Evolutionary conservation across 140 eudicot genomes (phyloP).

Genomic region (Oenanthe javanica): DNA sequence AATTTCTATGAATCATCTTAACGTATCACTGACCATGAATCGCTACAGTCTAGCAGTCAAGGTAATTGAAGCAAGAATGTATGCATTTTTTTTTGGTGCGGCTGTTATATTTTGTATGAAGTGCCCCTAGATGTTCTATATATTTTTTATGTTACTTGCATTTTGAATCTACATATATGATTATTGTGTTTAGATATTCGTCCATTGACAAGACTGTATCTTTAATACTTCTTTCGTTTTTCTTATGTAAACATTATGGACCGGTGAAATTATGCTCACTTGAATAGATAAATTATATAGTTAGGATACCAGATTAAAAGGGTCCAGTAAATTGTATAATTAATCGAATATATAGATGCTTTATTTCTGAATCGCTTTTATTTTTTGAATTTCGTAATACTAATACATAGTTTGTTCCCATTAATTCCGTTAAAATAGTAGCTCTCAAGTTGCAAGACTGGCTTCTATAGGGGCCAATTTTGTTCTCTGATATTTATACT

Average conservation of each 20-base stretch:
- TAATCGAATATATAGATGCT: background rate
- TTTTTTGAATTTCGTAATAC: background rate
- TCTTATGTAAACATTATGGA: background rate
- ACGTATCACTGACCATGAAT: background rate
- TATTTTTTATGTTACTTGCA: background rate
- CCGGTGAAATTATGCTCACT: background rate
- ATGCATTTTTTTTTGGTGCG: background rate
- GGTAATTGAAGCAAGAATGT: background rate
- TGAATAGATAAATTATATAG: background rate
- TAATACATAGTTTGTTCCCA: background rate
- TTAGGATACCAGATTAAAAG: background rate
- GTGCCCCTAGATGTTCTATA: background rate
- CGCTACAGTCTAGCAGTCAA: background rate
- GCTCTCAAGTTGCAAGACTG: background rate
- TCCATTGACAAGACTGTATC: background rate
- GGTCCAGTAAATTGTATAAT: background rate
- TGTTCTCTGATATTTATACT: background rate
- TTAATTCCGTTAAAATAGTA: background rate
- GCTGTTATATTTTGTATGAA: background rate
- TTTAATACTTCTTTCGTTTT: background rate
- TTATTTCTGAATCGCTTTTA: background rate
- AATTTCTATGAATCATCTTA: background rate
- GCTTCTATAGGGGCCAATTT: background rate
- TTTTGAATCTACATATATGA: background rate
- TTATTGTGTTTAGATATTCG: background rate